These are phyloP conservation scores for Blepharisma stoltei DNA, from an alignment of 73 alveolate genomes.

Conservation along the genomic window DNA sequence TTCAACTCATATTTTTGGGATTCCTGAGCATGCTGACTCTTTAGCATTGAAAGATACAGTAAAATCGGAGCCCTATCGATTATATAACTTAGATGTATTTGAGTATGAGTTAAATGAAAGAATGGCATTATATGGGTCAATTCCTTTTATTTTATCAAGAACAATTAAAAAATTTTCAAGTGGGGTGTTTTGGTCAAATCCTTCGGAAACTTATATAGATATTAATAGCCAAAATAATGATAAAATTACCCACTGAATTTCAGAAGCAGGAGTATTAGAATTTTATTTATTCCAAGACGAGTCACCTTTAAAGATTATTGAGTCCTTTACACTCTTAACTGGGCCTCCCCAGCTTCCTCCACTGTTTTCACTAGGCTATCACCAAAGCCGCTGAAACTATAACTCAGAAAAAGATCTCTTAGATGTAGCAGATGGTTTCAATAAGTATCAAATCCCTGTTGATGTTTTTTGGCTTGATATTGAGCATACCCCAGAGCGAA, in stretches of 20 bases:
- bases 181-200: slow-evolving; percentile 79
- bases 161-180: slow-evolving; percentile 26
- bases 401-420: slow-evolving; percentile 69
- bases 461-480: slow-evolving; percentile 75
- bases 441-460: slow-evolving; percentile 39
- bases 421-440: slow-evolving; percentile 41
- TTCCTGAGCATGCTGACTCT: slow-evolving; percentile 19
- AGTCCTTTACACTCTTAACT: slow-evolving; percentile 52
- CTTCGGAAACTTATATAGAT: slow-evolving; percentile 85
- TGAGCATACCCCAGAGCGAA: slow-evolving; percentile 31
- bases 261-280: slow-evolving; percentile 80
- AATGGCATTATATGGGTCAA: slow-evolving; percentile 75
- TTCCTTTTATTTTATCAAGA: slow-evolving; percentile 65
- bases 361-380: slow-evolving; percentile 85
- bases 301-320: slow-evolving; percentile 51
- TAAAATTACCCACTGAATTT: slow-evolving; percentile 54
- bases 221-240: slow-evolving; percentile 41
- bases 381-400: slow-evolving; percentile 93
- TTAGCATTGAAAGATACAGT: slow-evolving; percentile 18
- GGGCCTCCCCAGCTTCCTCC: slow-evolving; percentile 80
- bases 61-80: slow-evolving; percentile 49
- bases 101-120: slow-evolving; percentile 69
- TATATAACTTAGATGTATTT: slow-evolving; percentile 84
- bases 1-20: slow-evolving; percentile 1
- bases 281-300: slow-evolving; percentile 54